A percentile compares a stretch with the other conserved stretches of the same genome.
Conservation (phyloP, 345 rosid species). For the Adansonia digitata region DNA sequence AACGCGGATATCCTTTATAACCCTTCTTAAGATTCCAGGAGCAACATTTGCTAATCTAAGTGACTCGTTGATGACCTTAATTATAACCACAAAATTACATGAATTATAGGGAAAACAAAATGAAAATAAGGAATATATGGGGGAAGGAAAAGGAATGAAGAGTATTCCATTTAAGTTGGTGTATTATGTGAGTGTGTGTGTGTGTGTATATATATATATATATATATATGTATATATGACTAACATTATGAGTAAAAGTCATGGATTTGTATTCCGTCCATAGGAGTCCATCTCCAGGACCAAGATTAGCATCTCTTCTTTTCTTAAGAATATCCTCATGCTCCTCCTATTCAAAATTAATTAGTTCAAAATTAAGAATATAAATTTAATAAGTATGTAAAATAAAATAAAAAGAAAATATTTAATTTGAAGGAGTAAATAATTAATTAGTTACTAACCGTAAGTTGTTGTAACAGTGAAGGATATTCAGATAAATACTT, state of each 20-base stretch:
- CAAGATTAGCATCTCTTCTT: not conserved
- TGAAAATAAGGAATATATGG: no score
- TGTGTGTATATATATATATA: no score
- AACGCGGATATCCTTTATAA: conserved; percentile 11
- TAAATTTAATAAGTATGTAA: no score
- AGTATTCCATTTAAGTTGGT: no score
- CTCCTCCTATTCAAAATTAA: conserved; percentile 11
- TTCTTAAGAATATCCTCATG: conserved; percentile 18
- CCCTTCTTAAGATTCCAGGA: conserved; percentile 20
- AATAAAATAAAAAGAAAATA: not conserved
- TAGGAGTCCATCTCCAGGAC: conserved; percentile 6
- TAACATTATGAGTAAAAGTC: conserved; percentile 20
- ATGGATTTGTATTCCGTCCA: conserved; percentile 25
- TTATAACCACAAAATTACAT: not conserved
- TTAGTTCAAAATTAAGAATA: no score
- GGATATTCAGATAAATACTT: not conserved
- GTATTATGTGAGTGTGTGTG: no score
- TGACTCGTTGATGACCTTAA: conserved; percentile 21
- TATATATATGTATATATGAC: not conserved
- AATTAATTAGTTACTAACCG: not conserved
- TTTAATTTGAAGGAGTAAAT: no score
- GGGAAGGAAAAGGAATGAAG: no score
- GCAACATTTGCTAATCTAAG: conserved; percentile 20
- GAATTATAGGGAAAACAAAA: not conserved
- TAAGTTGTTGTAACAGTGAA: not conserved